Conservation (phyloP, 2,329 filamentous ascomycete species). For the Cryphonectria naterciae region DNA sequence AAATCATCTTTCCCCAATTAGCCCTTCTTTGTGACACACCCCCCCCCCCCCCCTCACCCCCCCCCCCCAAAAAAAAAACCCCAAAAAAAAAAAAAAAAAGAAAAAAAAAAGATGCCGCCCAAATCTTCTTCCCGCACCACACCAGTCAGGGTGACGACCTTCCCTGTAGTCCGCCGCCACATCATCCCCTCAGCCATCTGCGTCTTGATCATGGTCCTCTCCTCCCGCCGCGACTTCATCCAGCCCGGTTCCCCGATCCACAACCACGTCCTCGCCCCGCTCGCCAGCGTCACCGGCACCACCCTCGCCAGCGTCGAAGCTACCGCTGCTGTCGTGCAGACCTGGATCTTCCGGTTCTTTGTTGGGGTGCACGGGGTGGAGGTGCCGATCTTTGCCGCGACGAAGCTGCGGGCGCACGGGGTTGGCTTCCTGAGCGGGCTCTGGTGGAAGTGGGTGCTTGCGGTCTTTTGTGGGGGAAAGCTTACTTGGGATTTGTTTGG, state of each 20-base stretch:
- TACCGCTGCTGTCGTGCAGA: slow-evolving; percentile 15
- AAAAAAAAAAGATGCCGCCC: slow-evolving; percentile 7
- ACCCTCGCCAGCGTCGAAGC: neutral
- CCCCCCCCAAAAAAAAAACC: too few species aligned
- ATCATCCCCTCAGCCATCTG: slow-evolving; percentile 11
- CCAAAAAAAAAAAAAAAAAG: too few species aligned
- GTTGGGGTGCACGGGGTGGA: slow-evolving; percentile 8
- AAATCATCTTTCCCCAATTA: too few species aligned
- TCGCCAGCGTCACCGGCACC: neutral
- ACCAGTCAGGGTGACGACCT: slow-evolving; percentile 24
- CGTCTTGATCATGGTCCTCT: slow-evolving; percentile 3
- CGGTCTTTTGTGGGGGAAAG: neutral
- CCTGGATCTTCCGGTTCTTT: slow-evolving; percentile 1
- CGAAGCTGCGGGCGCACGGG: slow-evolving; percentile 24
- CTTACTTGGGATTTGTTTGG: slow-evolving; percentile 21
- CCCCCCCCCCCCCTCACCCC: too few species aligned
- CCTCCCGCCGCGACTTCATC: slow-evolving; percentile 19
- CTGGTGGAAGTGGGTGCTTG: slow-evolving; percentile 23
- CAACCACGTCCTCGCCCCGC: slow-evolving; percentile 15
- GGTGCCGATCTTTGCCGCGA: slow-evolving; percentile 24
- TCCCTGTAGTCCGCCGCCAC: slow-evolving; percentile 17
- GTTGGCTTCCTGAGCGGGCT: slow-evolving; percentile 21
- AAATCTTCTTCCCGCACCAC: neutral
- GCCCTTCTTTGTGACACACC: too few species aligned
- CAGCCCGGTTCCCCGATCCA: slow-evolving; percentile 22